A percentile compares a stretch with the other conserved stretches of the same genome.
Evolutionary conservation across 441 rosid species (phyloP).

Genomic region (Gossypium lobatum): DNA sequence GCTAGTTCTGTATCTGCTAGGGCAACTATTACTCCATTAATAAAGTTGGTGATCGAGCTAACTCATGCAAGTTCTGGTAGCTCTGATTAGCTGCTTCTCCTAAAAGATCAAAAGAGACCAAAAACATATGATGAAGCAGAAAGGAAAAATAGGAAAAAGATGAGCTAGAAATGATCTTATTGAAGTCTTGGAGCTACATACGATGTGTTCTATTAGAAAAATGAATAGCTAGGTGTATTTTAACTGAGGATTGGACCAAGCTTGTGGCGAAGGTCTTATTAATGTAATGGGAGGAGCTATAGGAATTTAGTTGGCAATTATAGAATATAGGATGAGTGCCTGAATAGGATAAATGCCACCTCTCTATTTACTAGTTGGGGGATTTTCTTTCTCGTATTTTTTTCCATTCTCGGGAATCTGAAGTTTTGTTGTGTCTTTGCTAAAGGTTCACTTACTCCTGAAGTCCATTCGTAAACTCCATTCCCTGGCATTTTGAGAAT

Average conservation of each 20-base stretch:
- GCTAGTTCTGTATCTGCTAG: not conserved
- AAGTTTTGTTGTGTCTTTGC: not conserved
- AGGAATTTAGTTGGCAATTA: not conserved
- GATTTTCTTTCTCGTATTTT: not conserved
- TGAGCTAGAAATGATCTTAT: conserved; percentile 2
- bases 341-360: not conserved
- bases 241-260: not conserved
- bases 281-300: not conserved
- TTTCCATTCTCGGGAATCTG: not conserved
- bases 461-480: not conserved
- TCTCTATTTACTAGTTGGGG: not conserved
- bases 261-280: not conserved
- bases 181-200: not conserved
- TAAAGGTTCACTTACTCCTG: not conserved
- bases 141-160: not conserved
- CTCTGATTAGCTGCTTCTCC: not conserved
- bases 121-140: not conserved
- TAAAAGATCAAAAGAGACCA: not conserved
- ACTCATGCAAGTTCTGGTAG: not conserved
- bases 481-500: not conserved
- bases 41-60: not conserved
- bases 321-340: not conserved
- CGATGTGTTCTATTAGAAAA: not conserved
- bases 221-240: not conserved
- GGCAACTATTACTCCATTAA: not conserved